Evolutionary conservation across 495 filamentous ascomycete species (phyloP).

Genomic region (Aspergillus funiculosus): DNA sequence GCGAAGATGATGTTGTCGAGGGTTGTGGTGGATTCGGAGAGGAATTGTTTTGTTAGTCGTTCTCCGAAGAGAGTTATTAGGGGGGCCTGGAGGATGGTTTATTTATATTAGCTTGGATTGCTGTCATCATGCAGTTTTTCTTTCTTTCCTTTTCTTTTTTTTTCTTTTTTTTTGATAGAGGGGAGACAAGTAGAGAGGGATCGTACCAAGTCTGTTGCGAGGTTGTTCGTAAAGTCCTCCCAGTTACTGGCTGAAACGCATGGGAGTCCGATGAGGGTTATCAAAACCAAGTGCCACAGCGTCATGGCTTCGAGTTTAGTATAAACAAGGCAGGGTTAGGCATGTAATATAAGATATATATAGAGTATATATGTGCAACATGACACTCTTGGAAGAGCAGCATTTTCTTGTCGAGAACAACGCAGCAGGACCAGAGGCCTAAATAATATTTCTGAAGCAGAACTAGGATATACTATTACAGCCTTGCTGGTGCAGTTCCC

Average conservation of each 20-base stretch:
- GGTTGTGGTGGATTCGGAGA: conserved; percentile 45
- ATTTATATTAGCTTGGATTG: too few species aligned
- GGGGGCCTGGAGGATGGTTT: conserved; percentile 29
- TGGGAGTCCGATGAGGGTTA: conserved; percentile 17
- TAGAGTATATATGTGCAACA: neutral
- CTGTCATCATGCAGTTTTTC: too few species aligned
- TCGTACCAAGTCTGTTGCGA: conserved; percentile 42
- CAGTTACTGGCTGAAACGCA: conserved; percentile 27
- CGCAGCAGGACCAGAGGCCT: neutral
- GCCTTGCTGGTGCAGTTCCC: neutral
- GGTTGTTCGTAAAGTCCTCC: conserved; percentile 51
- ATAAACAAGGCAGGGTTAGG: neutral
- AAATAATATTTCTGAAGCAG: conserved; percentile 1
- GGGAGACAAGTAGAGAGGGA: neutral
- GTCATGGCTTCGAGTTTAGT: neutral
- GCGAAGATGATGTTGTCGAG: conserved; percentile 52
- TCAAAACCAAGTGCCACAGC: conserved; percentile 16
- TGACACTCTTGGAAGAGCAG: neutral
- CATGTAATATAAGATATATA: neutral
- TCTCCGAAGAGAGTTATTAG: conserved; percentile 53
- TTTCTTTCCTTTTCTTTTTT: too few species aligned
- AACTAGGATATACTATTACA: neutral
- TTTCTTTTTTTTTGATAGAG: too few species aligned
- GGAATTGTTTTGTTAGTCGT: conserved; percentile 51
- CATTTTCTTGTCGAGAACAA: neutral